These are phyloP conservation scores for Aspergillus chevalieri DNA, from an alignment of 2,329 filamentous ascomycete genomes.

Conservation along the genomic window DNA sequence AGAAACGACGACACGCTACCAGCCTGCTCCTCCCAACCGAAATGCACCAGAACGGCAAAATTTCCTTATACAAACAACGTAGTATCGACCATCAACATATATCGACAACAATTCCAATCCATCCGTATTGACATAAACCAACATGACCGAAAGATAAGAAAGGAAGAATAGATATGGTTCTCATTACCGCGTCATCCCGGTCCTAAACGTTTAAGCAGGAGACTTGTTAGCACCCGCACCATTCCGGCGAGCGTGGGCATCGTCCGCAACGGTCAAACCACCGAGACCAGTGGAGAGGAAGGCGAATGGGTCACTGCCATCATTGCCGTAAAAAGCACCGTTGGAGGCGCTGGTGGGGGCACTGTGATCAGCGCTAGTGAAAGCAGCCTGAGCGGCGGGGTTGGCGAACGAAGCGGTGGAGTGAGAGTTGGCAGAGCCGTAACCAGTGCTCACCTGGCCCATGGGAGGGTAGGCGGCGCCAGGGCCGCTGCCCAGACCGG, in stretches of 20 bases:
- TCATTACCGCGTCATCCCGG: not conserved
- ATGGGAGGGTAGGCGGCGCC: constrained; percentile 65
- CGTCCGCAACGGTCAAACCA: constrained; percentile 50
- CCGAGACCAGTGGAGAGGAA: constrained; percentile 58
- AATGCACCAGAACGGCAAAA: constrained; percentile 39
- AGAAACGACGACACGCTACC: constrained; percentile 37
- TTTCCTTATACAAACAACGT: constrained; percentile 39
- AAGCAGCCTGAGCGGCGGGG: constrained; percentile 87
- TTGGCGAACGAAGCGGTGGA: constrained; percentile 85
- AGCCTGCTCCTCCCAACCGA: constrained; percentile 39
- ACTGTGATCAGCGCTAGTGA: constrained; percentile 80
- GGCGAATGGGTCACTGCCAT: constrained; percentile 57
- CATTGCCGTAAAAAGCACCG: constrained; percentile 60
- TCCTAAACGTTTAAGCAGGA: constrained; percentile 21
- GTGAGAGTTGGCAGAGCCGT: constrained; percentile 70
- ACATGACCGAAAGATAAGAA: constrained; percentile 14
- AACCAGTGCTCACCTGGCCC: constrained; percentile 68
- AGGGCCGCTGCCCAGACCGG: constrained; percentile 71
- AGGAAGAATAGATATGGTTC: constrained; percentile 1
- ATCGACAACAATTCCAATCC: constrained; percentile 26
- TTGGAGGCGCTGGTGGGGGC: constrained; percentile 70
- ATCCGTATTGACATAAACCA: constrained; percentile 29
- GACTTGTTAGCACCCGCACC: constrained; percentile 42
- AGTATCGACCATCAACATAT: constrained; percentile 33
- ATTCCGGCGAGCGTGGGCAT: constrained; percentile 41